These are phyloP conservation scores for Leccinum rimulosum DNA, from an alignment of 768 basidiomycete species.

Conservation along the genomic window DNA sequence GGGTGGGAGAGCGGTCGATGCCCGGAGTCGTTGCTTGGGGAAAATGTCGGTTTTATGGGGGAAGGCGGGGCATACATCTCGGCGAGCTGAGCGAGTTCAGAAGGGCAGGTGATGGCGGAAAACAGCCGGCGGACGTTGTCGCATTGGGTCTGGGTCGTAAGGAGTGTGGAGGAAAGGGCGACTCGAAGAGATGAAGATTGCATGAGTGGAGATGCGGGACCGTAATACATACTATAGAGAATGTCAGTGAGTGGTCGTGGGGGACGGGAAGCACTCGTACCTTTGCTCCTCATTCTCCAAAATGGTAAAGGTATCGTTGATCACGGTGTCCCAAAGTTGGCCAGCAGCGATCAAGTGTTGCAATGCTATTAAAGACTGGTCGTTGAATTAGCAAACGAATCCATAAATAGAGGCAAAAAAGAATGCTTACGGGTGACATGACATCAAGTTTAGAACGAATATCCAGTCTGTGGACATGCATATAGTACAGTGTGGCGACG, in stretches of 20 bases:
- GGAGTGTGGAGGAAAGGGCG: constrained; percentile 68
- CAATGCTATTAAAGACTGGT: constrained; percentile 62
- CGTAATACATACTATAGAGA: neutral
- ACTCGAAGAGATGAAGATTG: constrained; percentile 48
- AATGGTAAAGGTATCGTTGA: constrained; percentile 63
- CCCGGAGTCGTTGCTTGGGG: constrained; percentile 22
- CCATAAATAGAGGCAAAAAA: neutral
- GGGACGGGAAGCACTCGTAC: constrained; percentile 35
- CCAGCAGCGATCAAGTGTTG: constrained; percentile 67
- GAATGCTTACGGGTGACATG: constrained; percentile 51
- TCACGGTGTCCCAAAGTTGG: constrained; percentile 68
- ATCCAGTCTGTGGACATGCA: constrained; percentile 36
- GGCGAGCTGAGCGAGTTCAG: constrained; percentile 70
- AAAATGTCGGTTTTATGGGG: constrained; percentile 36
- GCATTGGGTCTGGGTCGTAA: constrained; percentile 75
- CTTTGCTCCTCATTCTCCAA: constrained; percentile 56
- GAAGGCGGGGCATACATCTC: constrained; percentile 90
- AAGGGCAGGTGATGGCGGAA: constrained; percentile 68
- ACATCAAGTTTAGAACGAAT: constrained; percentile 40
- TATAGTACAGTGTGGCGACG: constrained; percentile 38
- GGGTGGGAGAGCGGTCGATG: constrained; percentile 48
- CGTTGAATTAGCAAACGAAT: constrained; percentile 3
- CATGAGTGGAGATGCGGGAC: too few species aligned
- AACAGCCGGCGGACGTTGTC: constrained; percentile 80
- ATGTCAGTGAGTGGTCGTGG: neutral